These are phyloP conservation scores for Colletotrichum sp. DNA, from an alignment of 2,329 filamentous ascomycete genomes.

Conservation along the genomic window DNA sequence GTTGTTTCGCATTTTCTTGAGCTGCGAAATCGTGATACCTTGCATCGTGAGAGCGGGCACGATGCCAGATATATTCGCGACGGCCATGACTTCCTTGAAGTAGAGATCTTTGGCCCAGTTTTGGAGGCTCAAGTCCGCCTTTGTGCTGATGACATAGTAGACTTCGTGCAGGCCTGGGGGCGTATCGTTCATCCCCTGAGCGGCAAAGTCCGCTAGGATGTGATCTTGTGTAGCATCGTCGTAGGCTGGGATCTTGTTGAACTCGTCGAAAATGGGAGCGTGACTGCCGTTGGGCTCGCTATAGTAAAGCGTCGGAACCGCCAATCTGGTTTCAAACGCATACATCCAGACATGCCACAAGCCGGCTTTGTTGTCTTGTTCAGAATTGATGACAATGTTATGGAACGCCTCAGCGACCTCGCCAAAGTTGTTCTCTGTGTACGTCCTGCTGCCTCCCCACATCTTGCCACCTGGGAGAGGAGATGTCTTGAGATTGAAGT, in stretches of 20 bases:
- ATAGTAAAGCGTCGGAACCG: conserved; percentile 39
- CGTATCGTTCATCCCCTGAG: neutral
- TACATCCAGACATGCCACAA: conserved; percentile 27
- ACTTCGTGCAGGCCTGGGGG: conserved; percentile 25
- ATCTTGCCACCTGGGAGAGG: conserved; percentile 35
- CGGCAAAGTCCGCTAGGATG: conserved; percentile 19
- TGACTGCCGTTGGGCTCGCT: conserved; percentile 34
- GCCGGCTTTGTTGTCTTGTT: conserved; percentile 37
- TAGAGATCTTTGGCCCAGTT: conserved; percentile 20
- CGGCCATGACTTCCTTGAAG: neutral
- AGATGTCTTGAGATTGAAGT: conserved; percentile 47
- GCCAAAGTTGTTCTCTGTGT: conserved; percentile 34
- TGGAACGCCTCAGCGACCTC: conserved; percentile 29
- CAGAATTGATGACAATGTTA: conserved; percentile 32
- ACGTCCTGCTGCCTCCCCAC: conserved; percentile 41
- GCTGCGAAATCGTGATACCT: conserved; percentile 42
- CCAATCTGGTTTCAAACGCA: conserved; percentile 25
- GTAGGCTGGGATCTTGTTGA: conserved; percentile 33
- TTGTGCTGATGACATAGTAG: conserved; percentile 24
- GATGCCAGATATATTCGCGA: conserved; percentile 24
- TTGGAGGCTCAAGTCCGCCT: conserved; percentile 23
- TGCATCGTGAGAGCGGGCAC: conserved; percentile 39
- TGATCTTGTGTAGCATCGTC: conserved; percentile 28
- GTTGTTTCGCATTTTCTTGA: conserved; percentile 36
- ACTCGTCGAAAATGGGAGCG: conserved; percentile 40